Conservation (phyloP, 257 asterid species). For the Fraxinus anomala region DNA sequence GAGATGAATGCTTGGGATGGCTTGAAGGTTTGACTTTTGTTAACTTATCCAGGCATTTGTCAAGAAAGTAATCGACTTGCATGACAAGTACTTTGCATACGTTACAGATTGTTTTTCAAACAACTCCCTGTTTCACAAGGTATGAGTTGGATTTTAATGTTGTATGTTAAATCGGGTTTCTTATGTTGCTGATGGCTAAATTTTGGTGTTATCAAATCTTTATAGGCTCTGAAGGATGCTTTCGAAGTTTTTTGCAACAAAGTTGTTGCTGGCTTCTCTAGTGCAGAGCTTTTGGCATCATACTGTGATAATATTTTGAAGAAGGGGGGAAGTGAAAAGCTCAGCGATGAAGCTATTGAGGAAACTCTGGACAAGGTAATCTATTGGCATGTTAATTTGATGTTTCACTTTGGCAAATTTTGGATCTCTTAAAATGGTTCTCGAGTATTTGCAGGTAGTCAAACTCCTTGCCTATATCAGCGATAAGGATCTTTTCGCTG, state of each 20-base stretch:
- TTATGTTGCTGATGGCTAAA: background rate
- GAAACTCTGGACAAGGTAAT: slow-evolving; percentile 55
- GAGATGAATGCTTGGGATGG: background rate
- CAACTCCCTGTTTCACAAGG: slow-evolving; percentile 50
- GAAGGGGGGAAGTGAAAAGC: slow-evolving; percentile 54
- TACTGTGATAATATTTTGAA: slow-evolving; percentile 56
- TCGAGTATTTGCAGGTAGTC: slow-evolving; percentile 37
- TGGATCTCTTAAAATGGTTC: background rate
- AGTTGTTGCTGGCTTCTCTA: slow-evolving; percentile 41
- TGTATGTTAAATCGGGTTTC: background rate
- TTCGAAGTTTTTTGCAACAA: slow-evolving; percentile 62
- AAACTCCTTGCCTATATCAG: slow-evolving; percentile 48
- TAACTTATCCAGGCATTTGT: slow-evolving; percentile 43
- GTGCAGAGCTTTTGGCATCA: slow-evolving; percentile 52
- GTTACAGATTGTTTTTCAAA: slow-evolving; percentile 47
- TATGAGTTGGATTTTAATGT: slow-evolving; percentile 8
- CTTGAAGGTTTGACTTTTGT: background rate
- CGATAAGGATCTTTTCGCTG: slow-evolving; percentile 63
- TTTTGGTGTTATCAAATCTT: slow-evolving; percentile 1
- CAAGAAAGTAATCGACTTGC: slow-evolving; percentile 46
- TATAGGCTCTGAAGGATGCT: slow-evolving; percentile 57
- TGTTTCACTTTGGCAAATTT: background rate
- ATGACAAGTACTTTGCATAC: slow-evolving; percentile 47
- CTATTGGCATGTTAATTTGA: background rate
- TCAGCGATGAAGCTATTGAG: slow-evolving; percentile 56